Evolutionary conservation across 2,329 filamentous ascomycete genomes (phyloP).

Genomic region (Phaeosphaeria sp.): DNA sequence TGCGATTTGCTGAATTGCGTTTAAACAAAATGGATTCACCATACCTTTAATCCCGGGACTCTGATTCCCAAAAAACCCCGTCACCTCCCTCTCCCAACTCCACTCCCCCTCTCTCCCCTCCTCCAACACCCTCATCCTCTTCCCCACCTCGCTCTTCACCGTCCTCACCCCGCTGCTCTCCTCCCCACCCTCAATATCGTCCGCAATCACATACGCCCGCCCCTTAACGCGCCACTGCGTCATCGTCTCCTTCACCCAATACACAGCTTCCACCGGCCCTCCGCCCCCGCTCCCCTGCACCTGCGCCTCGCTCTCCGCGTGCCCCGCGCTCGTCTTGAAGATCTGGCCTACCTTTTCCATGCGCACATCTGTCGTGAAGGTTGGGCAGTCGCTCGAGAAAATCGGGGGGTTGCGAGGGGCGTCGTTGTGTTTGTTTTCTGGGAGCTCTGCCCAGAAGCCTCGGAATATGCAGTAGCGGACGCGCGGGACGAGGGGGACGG

Average conservation of each 20-base stretch:
- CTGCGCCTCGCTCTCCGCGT: constrained; percentile 53
- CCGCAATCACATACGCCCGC: constrained; percentile 74
- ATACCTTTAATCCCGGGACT: constrained; percentile 77
- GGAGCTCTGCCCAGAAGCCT: constrained; percentile 80
- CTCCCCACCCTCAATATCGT: constrained; percentile 66
- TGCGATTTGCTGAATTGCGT: not conserved
- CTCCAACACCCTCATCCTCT: constrained; percentile 67
- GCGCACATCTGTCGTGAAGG: constrained; percentile 85
- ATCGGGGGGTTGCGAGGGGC: constrained; percentile 73
- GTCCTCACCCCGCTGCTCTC: constrained; percentile 63
- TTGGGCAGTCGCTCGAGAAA: constrained; percentile 79
- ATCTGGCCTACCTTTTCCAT: constrained; percentile 85
- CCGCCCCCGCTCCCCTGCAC: constrained; percentile 66
- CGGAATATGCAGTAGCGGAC: constrained; percentile 84
- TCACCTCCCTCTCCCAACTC: constrained; percentile 82
- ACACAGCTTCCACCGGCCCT: constrained; percentile 79
- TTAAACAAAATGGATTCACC: constrained; percentile 15
- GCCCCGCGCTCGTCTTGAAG: constrained; percentile 58
- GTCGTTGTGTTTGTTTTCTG: constrained; percentile 74
- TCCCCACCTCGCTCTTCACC: constrained; percentile 66
- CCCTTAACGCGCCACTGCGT: constrained; percentile 89
- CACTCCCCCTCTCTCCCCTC: constrained; percentile 61
- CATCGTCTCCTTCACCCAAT: constrained; percentile 74
- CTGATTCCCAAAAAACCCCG: constrained; percentile 88
- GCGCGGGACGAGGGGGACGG: constrained; percentile 57